These are phyloP conservation scores for Entophlyctis luteolus DNA, from an alignment of 192 early-diverging fungal genomes.

Conservation along the genomic window DNA sequence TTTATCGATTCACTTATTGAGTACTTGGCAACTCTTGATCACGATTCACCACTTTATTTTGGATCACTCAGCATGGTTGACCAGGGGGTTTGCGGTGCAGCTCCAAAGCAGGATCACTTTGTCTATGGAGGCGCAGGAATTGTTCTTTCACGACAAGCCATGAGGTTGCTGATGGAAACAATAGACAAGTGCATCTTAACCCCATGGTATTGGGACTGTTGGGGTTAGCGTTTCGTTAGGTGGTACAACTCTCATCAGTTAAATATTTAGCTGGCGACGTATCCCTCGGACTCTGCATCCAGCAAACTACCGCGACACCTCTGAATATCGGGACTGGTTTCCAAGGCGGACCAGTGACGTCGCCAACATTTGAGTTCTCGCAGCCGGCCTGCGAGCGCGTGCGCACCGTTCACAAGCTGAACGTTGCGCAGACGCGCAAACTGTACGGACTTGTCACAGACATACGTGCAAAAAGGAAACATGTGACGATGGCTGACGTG, in stretches of 20 bases:
- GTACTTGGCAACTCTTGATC: neutral
- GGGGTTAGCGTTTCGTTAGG: no score
- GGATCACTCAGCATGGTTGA: neutral
- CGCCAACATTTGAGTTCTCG: neutral
- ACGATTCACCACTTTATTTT: neutral
- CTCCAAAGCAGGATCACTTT: conserved; percentile 13
- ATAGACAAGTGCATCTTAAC: neutral
- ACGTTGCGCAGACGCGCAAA: neutral
- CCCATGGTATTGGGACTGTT: neutral
- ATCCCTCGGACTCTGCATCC: neutral
- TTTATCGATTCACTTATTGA: neutral
- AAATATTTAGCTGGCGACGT: neutral
- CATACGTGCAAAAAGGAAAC: neutral
- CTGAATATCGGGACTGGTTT: neutral
- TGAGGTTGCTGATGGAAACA: conserved; percentile 33
- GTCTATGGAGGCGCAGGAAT: conserved; percentile 57
- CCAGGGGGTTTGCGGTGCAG: neutral
- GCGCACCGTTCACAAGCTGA: neutral
- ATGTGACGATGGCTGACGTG: neutral
- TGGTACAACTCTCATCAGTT: no score
- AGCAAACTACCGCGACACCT: neutral
- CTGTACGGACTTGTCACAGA: neutral
- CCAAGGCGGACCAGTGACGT: neutral
- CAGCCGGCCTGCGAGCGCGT: neutral
- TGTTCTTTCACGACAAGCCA: conserved; percentile 44